Evolutionary conservation across 345 rosid species (phyloP).

Genomic region (Citrus cavaleriei): DNA sequence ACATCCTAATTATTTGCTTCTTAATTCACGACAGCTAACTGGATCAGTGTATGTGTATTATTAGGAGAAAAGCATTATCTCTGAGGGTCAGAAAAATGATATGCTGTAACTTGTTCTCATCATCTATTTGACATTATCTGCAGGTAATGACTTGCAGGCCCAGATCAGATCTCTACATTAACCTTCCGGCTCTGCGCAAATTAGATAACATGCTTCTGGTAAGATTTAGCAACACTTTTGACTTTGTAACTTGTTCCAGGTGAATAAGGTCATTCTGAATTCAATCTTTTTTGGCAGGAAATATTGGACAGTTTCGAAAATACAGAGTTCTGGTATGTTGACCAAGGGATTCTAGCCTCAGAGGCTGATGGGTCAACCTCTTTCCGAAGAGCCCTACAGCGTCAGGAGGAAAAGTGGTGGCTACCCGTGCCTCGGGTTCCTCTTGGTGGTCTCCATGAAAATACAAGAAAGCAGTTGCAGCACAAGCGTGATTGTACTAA

Average conservation of each 20-base stretch:
- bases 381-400: conserved; percentile 66
- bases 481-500: conserved; percentile 94
- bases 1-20: not conserved
- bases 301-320: conserved; percentile 75
- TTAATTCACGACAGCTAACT: not conserved
- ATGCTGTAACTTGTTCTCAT: not conserved
- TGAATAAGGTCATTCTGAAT: conserved; percentile 11
- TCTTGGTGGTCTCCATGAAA: conserved; percentile 70
- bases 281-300: conserved; percentile 48
- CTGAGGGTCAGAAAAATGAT: not conserved
- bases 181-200: conserved; percentile 92
- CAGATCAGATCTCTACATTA: conserved; percentile 78
- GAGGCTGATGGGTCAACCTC: conserved; percentile 77
- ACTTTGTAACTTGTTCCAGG: not conserved
- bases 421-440: conserved; percentile 91
- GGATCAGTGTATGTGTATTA: not conserved
- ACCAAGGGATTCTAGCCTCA: conserved; percentile 80
- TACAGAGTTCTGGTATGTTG: conserved; percentile 92
- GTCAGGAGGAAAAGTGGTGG: conserved; percentile 99
- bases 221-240: conserved; percentile 23
- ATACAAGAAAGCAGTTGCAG: conserved; percentile 75
- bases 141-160: conserved; percentile 99
- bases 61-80: not conserved
- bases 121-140: not conserved
- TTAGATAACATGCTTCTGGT: conserved; percentile 97